Conservation (phyloP, 1,284 basidiomycete genomes). For the Moniliella sp. region DNA sequence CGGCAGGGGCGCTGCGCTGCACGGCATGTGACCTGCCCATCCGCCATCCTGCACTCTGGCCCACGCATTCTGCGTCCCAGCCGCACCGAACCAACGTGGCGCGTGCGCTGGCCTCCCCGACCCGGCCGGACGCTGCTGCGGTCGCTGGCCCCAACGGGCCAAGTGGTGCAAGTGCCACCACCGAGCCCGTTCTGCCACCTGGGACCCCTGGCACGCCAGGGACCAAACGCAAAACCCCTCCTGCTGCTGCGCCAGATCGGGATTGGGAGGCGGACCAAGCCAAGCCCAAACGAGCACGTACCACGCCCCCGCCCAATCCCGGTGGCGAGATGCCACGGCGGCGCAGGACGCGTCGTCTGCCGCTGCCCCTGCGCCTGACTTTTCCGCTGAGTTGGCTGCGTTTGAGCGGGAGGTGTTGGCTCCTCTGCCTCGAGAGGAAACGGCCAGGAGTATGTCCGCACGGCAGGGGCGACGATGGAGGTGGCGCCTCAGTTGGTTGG, state of each 20-base stretch:
- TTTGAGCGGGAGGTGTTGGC: conserved; percentile 70
- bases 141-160: conserved; percentile 83
- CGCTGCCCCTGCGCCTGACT: conserved; percentile 11
- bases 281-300: conserved; percentile 42
- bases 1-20: not conserved
- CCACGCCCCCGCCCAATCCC: conserved; percentile 60
- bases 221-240: no score
- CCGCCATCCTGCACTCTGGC: no score
- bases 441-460: conserved; percentile 54
- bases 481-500: conserved; percentile 24
- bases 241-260: no score
- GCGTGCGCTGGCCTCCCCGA: conserved; percentile 63
- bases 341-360: no score
- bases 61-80: not conserved
- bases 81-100: conserved; percentile 46
- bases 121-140: conserved; percentile 67
- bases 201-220: no score
- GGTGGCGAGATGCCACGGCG: conserved; percentile 41
- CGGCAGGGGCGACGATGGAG: conserved; percentile 47
- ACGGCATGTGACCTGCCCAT: no score
- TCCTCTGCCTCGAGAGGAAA: conserved; percentile 58
- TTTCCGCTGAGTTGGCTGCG: conserved; percentile 62
- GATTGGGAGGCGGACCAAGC: no score
- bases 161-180: conserved; percentile 47
- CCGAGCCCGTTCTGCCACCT: no score